A percentile compares a stretch with the other conserved stretches of the same genome.
These are phyloP conservation scores for Beauveria asiatica DNA, from an alignment of 2,329 filamentous ascomycete species.

Conservation along the genomic window DNA sequence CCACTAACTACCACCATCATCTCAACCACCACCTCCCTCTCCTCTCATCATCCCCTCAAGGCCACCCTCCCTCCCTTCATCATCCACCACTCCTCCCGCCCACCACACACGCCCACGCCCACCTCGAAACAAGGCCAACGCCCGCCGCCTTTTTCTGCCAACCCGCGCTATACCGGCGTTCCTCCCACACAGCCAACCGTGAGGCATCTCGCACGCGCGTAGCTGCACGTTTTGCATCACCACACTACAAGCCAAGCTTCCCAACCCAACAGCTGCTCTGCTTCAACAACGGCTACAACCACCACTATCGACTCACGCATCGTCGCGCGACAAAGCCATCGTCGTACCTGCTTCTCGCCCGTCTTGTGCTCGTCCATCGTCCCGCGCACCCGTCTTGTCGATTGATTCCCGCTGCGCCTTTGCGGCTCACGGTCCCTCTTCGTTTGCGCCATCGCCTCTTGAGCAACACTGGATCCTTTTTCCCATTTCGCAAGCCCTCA, in stretches of 20 bases:
- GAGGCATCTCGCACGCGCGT: slow-evolving; percentile 11
- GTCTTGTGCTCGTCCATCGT: neutral
- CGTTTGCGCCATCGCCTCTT: neutral
- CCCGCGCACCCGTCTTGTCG: neutral
- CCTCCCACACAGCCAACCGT: slow-evolving; percentile 3
- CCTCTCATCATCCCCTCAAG: neutral
- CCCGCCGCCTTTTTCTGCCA: neutral
- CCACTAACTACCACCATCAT: slow-evolving; percentile 17
- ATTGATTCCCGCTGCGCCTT: neutral
- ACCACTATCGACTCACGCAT: neutral
- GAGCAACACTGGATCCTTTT: neutral
- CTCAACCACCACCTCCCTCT: slow-evolving; percentile 13
- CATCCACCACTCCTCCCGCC: slow-evolving; percentile 14
- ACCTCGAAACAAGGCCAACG: neutral
- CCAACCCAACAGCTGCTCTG: neutral
- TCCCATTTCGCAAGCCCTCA: neutral
- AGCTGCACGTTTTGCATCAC: slow-evolving; percentile 8
- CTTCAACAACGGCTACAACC: neutral
- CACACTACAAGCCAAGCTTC: slow-evolving; percentile 4
- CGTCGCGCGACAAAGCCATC: neutral
- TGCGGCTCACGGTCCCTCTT: neutral
- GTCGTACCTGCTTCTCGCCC: neutral
- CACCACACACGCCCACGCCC: slow-evolving; percentile 11
- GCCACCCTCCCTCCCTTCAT: slow-evolving; percentile 14
- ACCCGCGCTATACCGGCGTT: neutral